Evolutionary conservation across 208 protist species (phyloP).

Genomic region (Leishmania aethiopica): DNA sequence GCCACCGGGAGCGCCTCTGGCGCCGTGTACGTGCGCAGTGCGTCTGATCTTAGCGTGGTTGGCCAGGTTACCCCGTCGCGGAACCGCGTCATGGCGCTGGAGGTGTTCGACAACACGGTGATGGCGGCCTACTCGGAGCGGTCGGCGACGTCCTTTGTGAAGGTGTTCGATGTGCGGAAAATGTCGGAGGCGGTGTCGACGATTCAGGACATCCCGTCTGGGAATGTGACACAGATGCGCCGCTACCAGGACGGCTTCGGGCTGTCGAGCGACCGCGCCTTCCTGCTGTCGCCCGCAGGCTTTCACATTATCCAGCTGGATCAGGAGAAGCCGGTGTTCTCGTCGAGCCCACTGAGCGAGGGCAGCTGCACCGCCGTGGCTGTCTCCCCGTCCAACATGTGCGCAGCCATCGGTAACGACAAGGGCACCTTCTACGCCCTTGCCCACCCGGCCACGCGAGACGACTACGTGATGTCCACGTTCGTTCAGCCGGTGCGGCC

Average conservation of each 20-base stretch:
- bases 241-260: constrained; percentile 78
- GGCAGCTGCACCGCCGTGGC: constrained; percentile 66
- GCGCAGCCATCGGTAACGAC: constrained; percentile 87
- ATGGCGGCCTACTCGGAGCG: constrained; percentile 73
- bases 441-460: constrained; percentile 67
- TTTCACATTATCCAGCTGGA: constrained; percentile 87
- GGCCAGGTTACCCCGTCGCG: constrained; percentile 49
- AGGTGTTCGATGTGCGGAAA: constrained; percentile 85
- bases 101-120: constrained; percentile 82
- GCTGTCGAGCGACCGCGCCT: constrained; percentile 53
- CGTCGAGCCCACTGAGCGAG: constrained; percentile 53
- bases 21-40: constrained; percentile 63
- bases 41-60: constrained; percentile 44
- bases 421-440: constrained; percentile 82
- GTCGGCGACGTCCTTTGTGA: constrained; percentile 67
- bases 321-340: constrained; percentile 62
- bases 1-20: constrained; percentile 68
- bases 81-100: constrained; percentile 74
- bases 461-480: constrained; percentile 84
- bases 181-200: constrained; percentile 60
- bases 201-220: constrained; percentile 65
- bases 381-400: constrained; percentile 78
- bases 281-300: constrained; percentile 67
- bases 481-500: constrained; percentile 66
- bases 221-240: constrained; percentile 72